Conservation (phyloP, 2,329 filamentous ascomycete species). For the Coniella vitis region DNA sequence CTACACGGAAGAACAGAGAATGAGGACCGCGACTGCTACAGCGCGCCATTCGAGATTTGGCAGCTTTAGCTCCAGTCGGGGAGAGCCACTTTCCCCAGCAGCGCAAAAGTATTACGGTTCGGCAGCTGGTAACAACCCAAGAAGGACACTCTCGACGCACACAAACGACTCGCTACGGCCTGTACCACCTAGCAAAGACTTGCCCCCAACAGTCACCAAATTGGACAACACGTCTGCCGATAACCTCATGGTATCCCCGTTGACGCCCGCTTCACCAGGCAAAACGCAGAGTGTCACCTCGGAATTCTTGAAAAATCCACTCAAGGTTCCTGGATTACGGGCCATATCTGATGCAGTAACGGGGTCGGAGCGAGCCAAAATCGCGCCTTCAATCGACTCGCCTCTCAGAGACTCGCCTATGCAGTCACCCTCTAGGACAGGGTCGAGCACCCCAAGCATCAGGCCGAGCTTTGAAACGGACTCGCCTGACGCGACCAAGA, state of each 20-base stretch:
- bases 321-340: slow-evolving; percentile 54
- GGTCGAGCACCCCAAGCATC: slow-evolving; percentile 62
- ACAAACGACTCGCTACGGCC: slow-evolving; percentile 50
- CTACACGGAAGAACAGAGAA: slow-evolving; percentile 66
- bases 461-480: slow-evolving; percentile 72
- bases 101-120: slow-evolving; percentile 65
- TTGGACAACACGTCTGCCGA: slow-evolving; percentile 40
- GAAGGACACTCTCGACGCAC: slow-evolving; percentile 54
- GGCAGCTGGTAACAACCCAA: slow-evolving; percentile 39
- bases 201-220: slow-evolving; percentile 52
- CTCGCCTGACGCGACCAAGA: slow-evolving; percentile 59
- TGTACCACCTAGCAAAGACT: slow-evolving; percentile 46
- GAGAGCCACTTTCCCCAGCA: slow-evolving; percentile 53
- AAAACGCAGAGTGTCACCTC: slow-evolving; percentile 29
- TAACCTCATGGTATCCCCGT: slow-evolving; percentile 29
- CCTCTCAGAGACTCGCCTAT: slow-evolving; percentile 45
- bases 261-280: slow-evolving; percentile 36
- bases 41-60: slow-evolving; percentile 72
- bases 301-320: slow-evolving; percentile 30
- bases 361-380: slow-evolving; percentile 45
- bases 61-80: slow-evolving; percentile 68
- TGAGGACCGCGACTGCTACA: slow-evolving; percentile 57
- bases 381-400: slow-evolving; percentile 43
- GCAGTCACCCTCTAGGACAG: slow-evolving; percentile 66
- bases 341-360: slow-evolving; percentile 75